Percentiles rank a stretch among this genome's conserved stretches.
These are phyloP conservation scores for Dryadomyces quercivorus DNA, from an alignment of 2,329 filamentous ascomycete species.

Conservation along the genomic window DNA sequence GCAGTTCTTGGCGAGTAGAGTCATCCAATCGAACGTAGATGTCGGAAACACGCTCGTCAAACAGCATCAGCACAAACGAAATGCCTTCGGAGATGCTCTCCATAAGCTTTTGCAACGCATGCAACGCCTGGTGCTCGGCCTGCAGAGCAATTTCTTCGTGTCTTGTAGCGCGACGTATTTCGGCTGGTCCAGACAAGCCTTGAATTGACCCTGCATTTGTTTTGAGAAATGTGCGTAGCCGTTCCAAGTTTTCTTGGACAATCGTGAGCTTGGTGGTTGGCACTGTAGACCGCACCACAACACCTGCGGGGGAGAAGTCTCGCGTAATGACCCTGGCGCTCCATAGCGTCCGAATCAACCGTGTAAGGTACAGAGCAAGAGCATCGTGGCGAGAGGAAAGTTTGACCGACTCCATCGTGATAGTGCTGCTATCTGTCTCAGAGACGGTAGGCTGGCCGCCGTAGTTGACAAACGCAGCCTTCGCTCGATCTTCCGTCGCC, in stretches of 20 bases:
- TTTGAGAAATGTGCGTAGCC: conserved; percentile 69
- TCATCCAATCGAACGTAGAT: conserved; percentile 70
- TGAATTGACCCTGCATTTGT: conserved; percentile 88
- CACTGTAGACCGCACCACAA: conserved; percentile 56
- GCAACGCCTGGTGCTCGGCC: conserved; percentile 85
- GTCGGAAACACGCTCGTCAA: conserved; percentile 84
- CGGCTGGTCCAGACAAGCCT: conserved; percentile 81
- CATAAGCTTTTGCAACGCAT: conserved; percentile 74
- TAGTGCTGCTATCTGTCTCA: conserved; percentile 59
- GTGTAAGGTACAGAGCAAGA: conserved; percentile 73
- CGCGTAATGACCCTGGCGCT: conserved; percentile 62
- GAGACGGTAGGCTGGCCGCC: conserved; percentile 78
- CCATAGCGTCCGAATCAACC: conserved; percentile 85
- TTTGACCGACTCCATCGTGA: conserved; percentile 68
- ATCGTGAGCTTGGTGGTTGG: conserved; percentile 54
- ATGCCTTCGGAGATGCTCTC: conserved; percentile 91
- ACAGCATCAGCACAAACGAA: conserved; percentile 87
- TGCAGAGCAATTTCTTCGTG: conserved; percentile 88
- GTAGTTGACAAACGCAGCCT: conserved; percentile 81
- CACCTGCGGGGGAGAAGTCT: conserved; percentile 53
- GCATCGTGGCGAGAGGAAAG: conserved; percentile 86
- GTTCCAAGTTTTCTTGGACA: conserved; percentile 70
- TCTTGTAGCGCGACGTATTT: conserved; percentile 66
- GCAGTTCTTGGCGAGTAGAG: conserved; percentile 53
- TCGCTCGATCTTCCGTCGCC: conserved; percentile 71